Evolutionary conservation across 106 monocot genomes (phyloP), one percentile per base, ranked within the genome.

Genomic region (Phalaenopsis aphrodite): DNA sequence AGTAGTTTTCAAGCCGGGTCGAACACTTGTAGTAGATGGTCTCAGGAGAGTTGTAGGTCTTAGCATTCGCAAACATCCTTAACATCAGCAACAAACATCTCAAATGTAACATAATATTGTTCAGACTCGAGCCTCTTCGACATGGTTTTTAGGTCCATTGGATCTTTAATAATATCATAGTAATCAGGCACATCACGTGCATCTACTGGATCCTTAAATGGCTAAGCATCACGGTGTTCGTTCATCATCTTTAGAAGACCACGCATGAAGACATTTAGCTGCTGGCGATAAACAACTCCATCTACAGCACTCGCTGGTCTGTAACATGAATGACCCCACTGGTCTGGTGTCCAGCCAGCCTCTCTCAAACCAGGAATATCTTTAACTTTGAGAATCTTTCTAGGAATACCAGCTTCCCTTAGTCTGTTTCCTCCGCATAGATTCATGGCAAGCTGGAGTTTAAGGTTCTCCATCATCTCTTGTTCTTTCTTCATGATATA

Each of bases 271-370:
- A 41, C 75, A 85, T 88, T 94, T n/a, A 99, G 48, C 21, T 85
- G 87, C 78, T 89, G 94, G 21, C 98, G 92, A 82, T 88, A 89
- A 55, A 87, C 76, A 84, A 75, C 79, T 78, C 84, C 77, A 67
- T 99, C 99, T 36, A 87, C 80, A 55, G 85, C 76, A 83, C 76
- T 93, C 72, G 88, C 58, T 65, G 91, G 83, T 72, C 88, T 91
- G 78, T 91, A 90, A 41, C 89, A 88, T 49, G 95, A 99, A 73
- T 99, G 95, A 38, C 99, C 99, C 86, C 88, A 99, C 58, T 99
- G 99, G 72, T 99, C 99, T 10, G 91, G 91, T 14, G 99, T 95
- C 99, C 99, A 99, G 55, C 99, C 99, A 86, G 99, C 99, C 80
- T 99, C 99, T 84, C 88, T n/a, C n/a, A n/a, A n/a, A n/a, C n/a